phyloP scores from a whole-genome alignment of 2,329 filamentous ascomycete genomes.

The Paecilomyces formosus region DNA sequence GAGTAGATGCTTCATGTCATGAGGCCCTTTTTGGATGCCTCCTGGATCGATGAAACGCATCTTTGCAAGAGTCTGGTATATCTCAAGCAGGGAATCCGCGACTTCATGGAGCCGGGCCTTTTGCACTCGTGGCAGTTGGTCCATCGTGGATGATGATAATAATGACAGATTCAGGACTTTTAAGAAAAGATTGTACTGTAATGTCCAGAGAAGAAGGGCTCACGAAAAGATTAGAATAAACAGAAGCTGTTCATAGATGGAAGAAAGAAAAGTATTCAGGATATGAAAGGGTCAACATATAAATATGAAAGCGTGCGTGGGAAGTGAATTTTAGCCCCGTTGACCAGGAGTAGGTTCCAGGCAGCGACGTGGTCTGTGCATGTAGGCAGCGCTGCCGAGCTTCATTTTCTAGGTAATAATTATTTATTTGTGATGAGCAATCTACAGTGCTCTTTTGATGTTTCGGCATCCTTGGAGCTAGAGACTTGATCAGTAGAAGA shows the following conservation, averaged over 20 bases:
- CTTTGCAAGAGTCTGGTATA: constrained; percentile 18
- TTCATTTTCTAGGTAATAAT: no score
- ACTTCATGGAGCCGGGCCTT: constrained; percentile 15
- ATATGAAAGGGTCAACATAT: no score
- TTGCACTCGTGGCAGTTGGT: not conserved
- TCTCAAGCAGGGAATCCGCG: constrained; percentile 18
- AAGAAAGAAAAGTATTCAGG: not conserved
- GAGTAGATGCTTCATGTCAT: constrained; percentile 5
- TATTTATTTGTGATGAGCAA: no score
- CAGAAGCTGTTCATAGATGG: not conserved
- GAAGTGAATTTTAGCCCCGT: not conserved
- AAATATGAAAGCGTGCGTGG: no score
- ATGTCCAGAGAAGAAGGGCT: not conserved
- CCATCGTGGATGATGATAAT: not conserved
- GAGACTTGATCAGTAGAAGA: no score
- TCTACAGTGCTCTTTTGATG: no score
- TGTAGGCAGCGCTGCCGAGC: not conserved
- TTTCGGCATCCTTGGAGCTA: no score
- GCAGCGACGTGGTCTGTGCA: not conserved
- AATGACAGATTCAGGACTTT: not conserved
- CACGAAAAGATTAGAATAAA: not conserved
- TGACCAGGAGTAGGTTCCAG: not conserved
- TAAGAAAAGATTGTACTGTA: not conserved
- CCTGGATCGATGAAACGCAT: constrained; percentile 18
- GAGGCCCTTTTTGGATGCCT: constrained; percentile 1